Percentiles rank a stretch among this genome's conserved stretches.
These are phyloP conservation scores for Penicillium roqueforti DNA, from an alignment of 495 filamentous ascomycete species.

Conservation along the genomic window DNA sequence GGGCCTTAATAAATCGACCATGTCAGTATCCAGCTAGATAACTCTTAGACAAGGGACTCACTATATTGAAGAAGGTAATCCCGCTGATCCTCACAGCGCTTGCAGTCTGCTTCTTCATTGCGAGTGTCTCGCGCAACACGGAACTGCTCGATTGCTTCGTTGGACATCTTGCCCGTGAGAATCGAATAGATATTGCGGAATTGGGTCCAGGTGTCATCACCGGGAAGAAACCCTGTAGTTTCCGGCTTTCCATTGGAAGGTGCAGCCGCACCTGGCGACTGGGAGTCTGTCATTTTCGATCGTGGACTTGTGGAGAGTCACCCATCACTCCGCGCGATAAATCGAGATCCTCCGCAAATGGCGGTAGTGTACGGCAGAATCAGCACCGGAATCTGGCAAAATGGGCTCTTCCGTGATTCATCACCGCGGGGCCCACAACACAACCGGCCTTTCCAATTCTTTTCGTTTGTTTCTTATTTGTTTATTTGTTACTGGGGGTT, in stretches of 20 bases:
- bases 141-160: slow-evolving; percentile 65
- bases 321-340: slow-evolving; percentile 3
- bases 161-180: slow-evolving; percentile 64
- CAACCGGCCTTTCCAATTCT: background rate
- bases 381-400: background rate
- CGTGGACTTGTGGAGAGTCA: background rate
- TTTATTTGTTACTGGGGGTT: background rate
- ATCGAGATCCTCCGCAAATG: slow-evolving; percentile 29
- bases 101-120: slow-evolving; percentile 68
- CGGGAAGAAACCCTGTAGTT: slow-evolving; percentile 37
- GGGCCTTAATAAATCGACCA: slow-evolving; percentile 48
- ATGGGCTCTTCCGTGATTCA: background rate
- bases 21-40: slow-evolving; percentile 5
- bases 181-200: slow-evolving; percentile 80
- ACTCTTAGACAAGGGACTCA: slow-evolving; percentile 23
- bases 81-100: slow-evolving; percentile 69
- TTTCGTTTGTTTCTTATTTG: background rate
- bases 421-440: background rate
- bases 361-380: slow-evolving; percentile 37
- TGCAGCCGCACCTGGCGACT: slow-evolving; percentile 19
- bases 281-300: slow-evolving; percentile 34
- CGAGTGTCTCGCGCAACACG: slow-evolving; percentile 61
- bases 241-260: slow-evolving; percentile 25
- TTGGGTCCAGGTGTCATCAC: slow-evolving; percentile 61
- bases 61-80: slow-evolving; percentile 77